phyloP scores from a whole-genome alignment of 148 eudicot species.

The Rhododendron ferrugineum region DNA sequence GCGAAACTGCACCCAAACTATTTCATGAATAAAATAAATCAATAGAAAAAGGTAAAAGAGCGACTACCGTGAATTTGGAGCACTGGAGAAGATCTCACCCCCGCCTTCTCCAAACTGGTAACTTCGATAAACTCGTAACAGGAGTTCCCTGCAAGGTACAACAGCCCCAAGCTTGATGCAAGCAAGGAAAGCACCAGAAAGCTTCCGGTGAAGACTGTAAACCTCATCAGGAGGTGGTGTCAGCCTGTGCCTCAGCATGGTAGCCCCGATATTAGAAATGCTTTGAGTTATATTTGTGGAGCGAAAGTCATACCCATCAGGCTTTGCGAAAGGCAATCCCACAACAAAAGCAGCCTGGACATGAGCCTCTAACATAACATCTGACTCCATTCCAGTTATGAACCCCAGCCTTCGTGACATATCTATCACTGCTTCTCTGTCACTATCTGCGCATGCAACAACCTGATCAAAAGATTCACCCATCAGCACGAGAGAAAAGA shows the following conservation, averaged over 20 bases:
- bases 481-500: neutral
- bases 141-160: conserved; percentile 89
- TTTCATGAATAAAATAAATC: conserved; percentile 1
- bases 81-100: conserved; percentile 19
- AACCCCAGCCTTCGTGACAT: conserved; percentile 91
- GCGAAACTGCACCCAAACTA: conserved; percentile 4
- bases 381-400: conserved; percentile 77
- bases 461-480: conserved; percentile 42
- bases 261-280: conserved; percentile 73
- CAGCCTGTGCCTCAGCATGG: conserved; percentile 86
- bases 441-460: conserved; percentile 74
- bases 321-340: conserved; percentile 81
- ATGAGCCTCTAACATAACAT: conserved; percentile 86
- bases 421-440: conserved; percentile 65
- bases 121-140: conserved; percentile 49
- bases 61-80: conserved; percentile 13
- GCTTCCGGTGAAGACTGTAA: conserved; percentile 92
- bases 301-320: conserved; percentile 78
- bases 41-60: neutral
- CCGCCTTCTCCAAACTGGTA: conserved; percentile 54
- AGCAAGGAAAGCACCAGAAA: conserved; percentile 94
- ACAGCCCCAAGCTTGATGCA: conserved; percentile 94
- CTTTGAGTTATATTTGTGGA: conserved; percentile 71
- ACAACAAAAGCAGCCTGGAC: conserved; percentile 92
- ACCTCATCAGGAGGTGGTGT: conserved; percentile 97